Base-by-base conservation (phyloP, 2,329 filamentous ascomycete genomes). In the Celoporthe dispersa region DNA sequence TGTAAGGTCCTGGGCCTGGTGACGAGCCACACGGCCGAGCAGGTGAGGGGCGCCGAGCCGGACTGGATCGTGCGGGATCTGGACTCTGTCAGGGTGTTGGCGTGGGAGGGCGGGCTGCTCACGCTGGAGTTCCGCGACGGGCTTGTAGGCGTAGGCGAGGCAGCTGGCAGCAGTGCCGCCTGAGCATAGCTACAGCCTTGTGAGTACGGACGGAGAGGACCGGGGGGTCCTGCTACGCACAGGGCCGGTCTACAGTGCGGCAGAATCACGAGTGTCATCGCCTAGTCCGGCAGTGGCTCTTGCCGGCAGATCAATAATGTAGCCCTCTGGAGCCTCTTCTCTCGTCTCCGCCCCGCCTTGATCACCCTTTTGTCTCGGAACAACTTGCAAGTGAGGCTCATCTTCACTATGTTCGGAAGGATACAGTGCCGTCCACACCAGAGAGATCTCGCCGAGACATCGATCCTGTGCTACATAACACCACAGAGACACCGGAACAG, bases 51-150 rank as follows among this genome's bases (percentile, higher is more conserved):
- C 62, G 93, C 94, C 5, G 91, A 88, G n/a, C 93, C 94, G 60
- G 94, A 97, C 82, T 97, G 92, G 90, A 89, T 97, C 66, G 91
- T 97, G 69, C 84, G 85, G 79, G 93, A 98, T 81, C 84, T 97
- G 81, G 84, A 86, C 69, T 94, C 92, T 73, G 88, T 97, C 72
- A 88, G 81, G 75, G 82, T 97, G 75, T 81, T 88, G 71, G 84
- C 86, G 66, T 82, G 81, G 73, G 82, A 85, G 71, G 86, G 83
- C 65, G 89, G 88, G n/a, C 81, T 81, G 73, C 86, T 92, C 68
- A 88, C 86, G 73, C 80, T 97, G 73, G 89, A 93, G 81, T 88
- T 97, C 74, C 82, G 80, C 70, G 85, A 93, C 79, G 88, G 88
- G 64, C 80, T 91, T 77, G 79, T 80, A 68, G 72, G 73, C 59